A percentile compares a stretch with the other conserved stretches of the same genome.
Conservation (phyloP, 202 grass and related monocot species). For the Bolboschoenoplectus hybrid region DNA sequence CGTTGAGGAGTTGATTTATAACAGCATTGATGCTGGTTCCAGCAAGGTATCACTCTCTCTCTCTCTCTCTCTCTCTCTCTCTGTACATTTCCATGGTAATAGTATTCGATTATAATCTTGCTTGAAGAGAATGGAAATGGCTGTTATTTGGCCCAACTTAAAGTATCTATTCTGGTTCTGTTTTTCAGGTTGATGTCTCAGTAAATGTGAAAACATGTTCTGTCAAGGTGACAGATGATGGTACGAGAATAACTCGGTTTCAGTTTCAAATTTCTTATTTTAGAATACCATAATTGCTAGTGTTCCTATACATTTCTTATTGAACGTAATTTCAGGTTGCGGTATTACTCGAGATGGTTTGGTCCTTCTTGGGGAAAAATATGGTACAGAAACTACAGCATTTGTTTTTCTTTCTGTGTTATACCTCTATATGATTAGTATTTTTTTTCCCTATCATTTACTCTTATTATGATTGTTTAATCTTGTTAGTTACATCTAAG, state of each 20-base stretch:
- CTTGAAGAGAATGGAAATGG: neutral
- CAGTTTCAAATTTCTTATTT: constrained; percentile 26
- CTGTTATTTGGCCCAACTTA: neutral
- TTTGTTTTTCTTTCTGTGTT: constrained; percentile 29
- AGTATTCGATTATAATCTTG: neutral
- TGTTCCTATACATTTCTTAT: constrained; percentile 18
- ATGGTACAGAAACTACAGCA: constrained; percentile 46
- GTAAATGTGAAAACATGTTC: constrained; percentile 69
- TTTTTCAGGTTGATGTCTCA: constrained; percentile 71
- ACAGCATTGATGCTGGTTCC: constrained; percentile 78
- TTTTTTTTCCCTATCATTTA: constrained; percentile 26
- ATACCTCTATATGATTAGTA: constrained; percentile 18
- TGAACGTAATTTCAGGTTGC: constrained; percentile 53
- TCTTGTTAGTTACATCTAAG: constrained; percentile 32
- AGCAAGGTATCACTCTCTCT: constrained; percentile 56
- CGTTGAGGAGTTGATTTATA: constrained; percentile 87
- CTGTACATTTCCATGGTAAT: neutral
- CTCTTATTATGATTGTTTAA: constrained; percentile 23
- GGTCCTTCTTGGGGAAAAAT: constrained; percentile 85
- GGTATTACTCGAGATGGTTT: constrained; percentile 94
- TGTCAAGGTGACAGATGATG: constrained; percentile 92
- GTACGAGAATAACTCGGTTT: constrained; percentile 38
- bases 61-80: neutral
- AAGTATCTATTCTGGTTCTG: constrained; percentile 20
- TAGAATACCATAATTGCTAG: neutral